A percentile compares a stretch with the other conserved stretches of the same genome.
Conservation (phyloP, 1,139 yeast genomes). For the Nakaseomyces kungkrabaensis region DNA sequence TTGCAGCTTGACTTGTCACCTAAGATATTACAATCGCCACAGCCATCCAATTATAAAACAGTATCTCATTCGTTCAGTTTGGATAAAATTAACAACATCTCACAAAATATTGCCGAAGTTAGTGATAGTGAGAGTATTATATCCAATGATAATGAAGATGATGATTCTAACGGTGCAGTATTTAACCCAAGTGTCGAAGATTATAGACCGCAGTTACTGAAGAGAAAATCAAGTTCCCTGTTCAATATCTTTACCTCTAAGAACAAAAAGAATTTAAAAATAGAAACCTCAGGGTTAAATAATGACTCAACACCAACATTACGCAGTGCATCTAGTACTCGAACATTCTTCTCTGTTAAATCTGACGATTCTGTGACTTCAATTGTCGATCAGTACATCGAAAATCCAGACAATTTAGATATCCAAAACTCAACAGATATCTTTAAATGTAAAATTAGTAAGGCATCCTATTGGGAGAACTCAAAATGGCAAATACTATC, state of each 20-base stretch:
- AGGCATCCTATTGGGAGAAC: conserved; percentile 20
- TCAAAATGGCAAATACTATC: conserved; percentile 15
- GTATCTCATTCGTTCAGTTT: conserved; percentile 13
- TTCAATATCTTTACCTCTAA: conserved; percentile 18
- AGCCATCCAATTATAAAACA: conserved; percentile 9
- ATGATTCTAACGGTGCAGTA: neutral
- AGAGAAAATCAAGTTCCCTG: conserved; percentile 17
- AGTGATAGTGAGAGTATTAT: conserved; percentile 19
- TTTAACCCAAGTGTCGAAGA: conserved; percentile 15
- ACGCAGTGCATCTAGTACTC: conserved; percentile 3
- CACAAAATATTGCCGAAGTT: conserved; percentile 5
- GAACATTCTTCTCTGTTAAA: conserved; percentile 4
- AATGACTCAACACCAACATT: conserved; percentile 5
- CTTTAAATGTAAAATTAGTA: conserved; percentile 11
- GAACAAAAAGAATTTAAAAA: conserved; percentile 10
- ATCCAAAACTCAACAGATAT: conserved; percentile 5
- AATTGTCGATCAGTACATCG: conserved; percentile 3
- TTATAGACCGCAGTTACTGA: conserved; percentile 17
- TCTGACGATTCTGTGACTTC: conserved; percentile 1
- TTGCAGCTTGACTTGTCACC: conserved; percentile 18
- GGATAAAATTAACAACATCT: conserved; percentile 6
- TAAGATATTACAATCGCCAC: conserved; percentile 7
- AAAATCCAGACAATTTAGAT: conserved; percentile 3
- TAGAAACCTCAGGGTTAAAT: conserved; percentile 8
- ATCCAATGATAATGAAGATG: conserved; percentile 10